A percentile compares a stretch with the other conserved stretches of the same genome.
phyloP scores from a whole-genome alignment of 78 protist species.

The Pelomyxa schiedti region DNA sequence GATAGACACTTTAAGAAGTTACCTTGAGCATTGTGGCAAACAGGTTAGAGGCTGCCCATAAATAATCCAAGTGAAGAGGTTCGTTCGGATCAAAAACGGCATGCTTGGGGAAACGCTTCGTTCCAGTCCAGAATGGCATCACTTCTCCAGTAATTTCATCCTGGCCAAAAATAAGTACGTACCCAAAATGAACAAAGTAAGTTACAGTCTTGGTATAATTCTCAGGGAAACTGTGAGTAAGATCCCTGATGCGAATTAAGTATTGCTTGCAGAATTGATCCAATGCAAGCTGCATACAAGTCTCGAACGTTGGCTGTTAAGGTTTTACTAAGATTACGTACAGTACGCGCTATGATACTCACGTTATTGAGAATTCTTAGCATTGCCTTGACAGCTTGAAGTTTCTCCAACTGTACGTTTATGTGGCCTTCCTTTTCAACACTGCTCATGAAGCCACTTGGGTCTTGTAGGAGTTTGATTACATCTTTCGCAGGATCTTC shows the following conservation, averaged over 20 bases:
- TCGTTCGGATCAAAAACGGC: conserved; percentile 6
- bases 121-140: conserved; percentile 16
- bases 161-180: too few relatives aligned
- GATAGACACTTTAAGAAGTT: too few relatives aligned
- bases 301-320: conserved; percentile 1
- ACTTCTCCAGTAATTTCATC: not conserved
- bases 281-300: conserved; percentile 5
- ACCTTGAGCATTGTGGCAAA: too few relatives aligned
- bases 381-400: conserved; percentile 9
- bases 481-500: not conserved
- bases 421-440: not conserved
- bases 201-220: conserved; percentile 1
- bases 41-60: too few relatives aligned
- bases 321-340: too few relatives aligned
- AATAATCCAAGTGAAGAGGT: too few relatives aligned
- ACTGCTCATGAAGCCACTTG: not conserved
- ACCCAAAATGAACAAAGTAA: too few relatives aligned
- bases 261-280: conserved; percentile 6
- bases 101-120: conserved; percentile 11
- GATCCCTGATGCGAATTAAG: not conserved
- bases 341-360: too few relatives aligned
- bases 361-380: conserved; percentile 6
- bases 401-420: not conserved
- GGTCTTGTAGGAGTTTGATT: conserved; percentile 10
- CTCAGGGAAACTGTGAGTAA: not conserved